Evolutionary conservation across 352 stramenopile species (phyloP), one percentile per base, ranked within the genome.

Genomic region (Globisporangium megalacanthum): DNA sequence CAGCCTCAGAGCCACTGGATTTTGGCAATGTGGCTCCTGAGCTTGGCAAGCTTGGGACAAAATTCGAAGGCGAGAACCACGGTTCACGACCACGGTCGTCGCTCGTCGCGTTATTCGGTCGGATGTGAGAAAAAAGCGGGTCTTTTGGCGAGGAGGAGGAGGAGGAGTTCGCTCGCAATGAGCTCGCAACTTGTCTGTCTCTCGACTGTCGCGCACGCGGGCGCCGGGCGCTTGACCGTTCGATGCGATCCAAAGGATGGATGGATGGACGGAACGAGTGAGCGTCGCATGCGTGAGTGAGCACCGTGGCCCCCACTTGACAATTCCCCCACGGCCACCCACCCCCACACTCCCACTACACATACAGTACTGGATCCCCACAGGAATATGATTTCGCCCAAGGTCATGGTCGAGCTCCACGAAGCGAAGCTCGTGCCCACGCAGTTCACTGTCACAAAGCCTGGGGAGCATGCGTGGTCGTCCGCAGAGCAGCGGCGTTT

Each of bases 391-490:
- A 83, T 83, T 54, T 83, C 73, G 19, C 69, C 71, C 47, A 83
- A 79, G 50, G 73, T 83, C 50, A 83, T 83, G 70, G 72, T 69
- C 49, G 73, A 83, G 62, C 57, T 83, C 54, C 73, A 79, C 49
- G 63, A 83, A 53, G 73, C 73, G n/a, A 74, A 74, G 53, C 71
- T 75, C 47, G 73, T 83, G 44, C 73, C 73, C 0, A 83, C 73
- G 39, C 71, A 83, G 59, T 83, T 80, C 69, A 83, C 70, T 11
- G 73, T 83, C 31, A 73, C 73, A 55, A 80, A 75, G 48, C 73
- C 73, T 0, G 73, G 70, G 9, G 72, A 81, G 45, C 67, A 81
- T 60, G 74, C 72, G 20, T 83, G 74, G 74, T 81, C 72, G 0
- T 54, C 67, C 5, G 49, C 64, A 19, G 74, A 83, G 55, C 72